Evolutionary conservation across 2,329 filamentous ascomycete species (phyloP).

Genomic region (Leptographium wingfieldii): DNA sequence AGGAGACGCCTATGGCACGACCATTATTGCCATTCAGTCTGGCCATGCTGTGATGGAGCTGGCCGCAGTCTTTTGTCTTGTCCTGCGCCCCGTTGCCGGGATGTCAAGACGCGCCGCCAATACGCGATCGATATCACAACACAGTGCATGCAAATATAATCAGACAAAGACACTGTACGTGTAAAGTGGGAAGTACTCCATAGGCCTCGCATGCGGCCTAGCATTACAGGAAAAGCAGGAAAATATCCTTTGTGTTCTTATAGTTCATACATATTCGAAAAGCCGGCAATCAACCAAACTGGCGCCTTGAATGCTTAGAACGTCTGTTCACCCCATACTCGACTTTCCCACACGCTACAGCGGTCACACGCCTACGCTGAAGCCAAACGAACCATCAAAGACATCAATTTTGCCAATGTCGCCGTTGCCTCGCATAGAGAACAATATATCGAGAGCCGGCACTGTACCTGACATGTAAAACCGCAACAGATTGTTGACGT

Average conservation of each 20-base stretch:
- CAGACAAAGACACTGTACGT: not conserved
- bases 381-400: constrained; percentile 48
- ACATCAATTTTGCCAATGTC: constrained; percentile 35
- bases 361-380: constrained; percentile 33
- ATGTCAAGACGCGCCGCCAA: not conserved
- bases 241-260: not conserved
- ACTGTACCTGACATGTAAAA: constrained; percentile 53
- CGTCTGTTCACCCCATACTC: not conserved
- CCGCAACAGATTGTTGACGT: constrained; percentile 72
- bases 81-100: not conserved
- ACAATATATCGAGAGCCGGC: constrained; percentile 41
- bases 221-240: not conserved
- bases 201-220: not conserved
- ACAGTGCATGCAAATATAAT: not conserved
- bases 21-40: not conserved
- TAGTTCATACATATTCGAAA: not conserved
- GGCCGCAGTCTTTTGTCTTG: not conserved
- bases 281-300: not conserved
- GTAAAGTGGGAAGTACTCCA: not conserved
- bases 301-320: not conserved
- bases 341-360: not conserved
- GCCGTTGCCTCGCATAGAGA: constrained; percentile 36
- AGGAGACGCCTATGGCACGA: not conserved
- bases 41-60: not conserved
- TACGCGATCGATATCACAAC: not conserved